Conservation (phyloP, 2,329 filamentous ascomycete species). For the Escovopsis sp. region DNA sequence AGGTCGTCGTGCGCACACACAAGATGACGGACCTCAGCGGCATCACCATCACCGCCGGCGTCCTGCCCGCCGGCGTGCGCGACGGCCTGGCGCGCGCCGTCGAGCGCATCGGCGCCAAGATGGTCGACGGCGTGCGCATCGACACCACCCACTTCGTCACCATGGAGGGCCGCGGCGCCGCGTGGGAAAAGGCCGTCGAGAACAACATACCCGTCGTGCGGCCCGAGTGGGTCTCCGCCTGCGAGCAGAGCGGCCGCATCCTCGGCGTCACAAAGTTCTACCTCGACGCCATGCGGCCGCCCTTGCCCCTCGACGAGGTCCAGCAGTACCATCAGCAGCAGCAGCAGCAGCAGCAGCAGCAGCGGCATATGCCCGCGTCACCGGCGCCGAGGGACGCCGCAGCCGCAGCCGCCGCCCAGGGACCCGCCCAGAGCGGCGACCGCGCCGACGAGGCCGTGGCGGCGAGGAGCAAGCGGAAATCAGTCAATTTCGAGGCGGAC, state of each 20-base stretch:
- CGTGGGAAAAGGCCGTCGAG: slow-evolving; percentile 94
- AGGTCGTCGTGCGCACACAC: slow-evolving; percentile 76
- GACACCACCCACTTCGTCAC: slow-evolving; percentile 98
- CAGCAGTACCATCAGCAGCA: slow-evolving; percentile 4
- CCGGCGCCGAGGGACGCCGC: slow-evolving; percentile 21
- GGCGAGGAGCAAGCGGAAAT: slow-evolving; percentile 4
- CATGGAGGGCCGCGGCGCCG: slow-evolving; percentile 73
- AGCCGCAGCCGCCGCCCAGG: slow-evolving; percentile 8
- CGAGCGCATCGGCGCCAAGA: slow-evolving; percentile 79
- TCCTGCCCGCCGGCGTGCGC: slow-evolving; percentile 58
- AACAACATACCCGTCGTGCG: slow-evolving; percentile 96
- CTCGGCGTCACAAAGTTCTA: slow-evolving; percentile 94
- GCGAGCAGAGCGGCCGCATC: slow-evolving; percentile 81
- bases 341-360: no score
- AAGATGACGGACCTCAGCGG: slow-evolving; percentile 97
- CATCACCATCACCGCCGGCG: slow-evolving; percentile 83
- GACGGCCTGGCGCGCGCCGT: slow-evolving; percentile 64
- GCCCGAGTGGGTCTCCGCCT: slow-evolving; percentile 96
- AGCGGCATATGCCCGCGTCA: slow-evolving; percentile 11
- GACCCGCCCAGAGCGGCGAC: slow-evolving; percentile 11
- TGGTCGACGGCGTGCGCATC: slow-evolving; percentile 80
- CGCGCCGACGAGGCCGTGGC: slow-evolving; percentile 13
- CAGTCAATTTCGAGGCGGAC: not conserved
- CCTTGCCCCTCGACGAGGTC: slow-evolving; percentile 22
- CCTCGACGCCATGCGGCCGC: slow-evolving; percentile 56